Base-by-base conservation (phyloP, 2,329 filamentous ascomycete genomes). In the Curvularia hawaiiensis region DNA sequence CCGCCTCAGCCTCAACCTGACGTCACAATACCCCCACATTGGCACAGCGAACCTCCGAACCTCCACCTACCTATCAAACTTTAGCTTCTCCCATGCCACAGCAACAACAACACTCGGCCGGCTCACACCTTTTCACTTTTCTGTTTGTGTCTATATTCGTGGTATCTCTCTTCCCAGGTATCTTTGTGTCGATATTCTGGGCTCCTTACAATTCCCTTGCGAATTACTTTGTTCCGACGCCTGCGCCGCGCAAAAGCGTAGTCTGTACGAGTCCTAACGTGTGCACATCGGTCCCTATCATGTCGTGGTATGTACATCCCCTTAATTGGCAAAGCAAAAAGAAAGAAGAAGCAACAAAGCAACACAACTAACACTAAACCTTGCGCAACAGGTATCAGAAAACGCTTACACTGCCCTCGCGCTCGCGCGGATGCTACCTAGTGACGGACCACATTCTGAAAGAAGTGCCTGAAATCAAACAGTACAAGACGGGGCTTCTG, bases 341-440 rank as follows among this genome's bases (percentile, higher is more conserved):
- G 3, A 50, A 41, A 44, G 43, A 41, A 44, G 43, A 14, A 30
- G 10, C 6, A 31, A 40, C 3, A 16, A 35, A 8, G 14, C 5
- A 35, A 35, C 4, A 35, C 14, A n/a, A 5, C 33, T 35, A 35
- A 35, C 12, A n/a, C 4, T 2, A 1, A 4, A 4, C 14, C 33
- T 35, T 7, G 16, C 4, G 5, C 5, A 10, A 14, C 16, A 7
- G 74, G 72, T 86, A 84, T 68, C 94, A 97, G 79, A 97, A 95
- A 77, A 85, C 88, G 50, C 88, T 98, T 79, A 86, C 87, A 1
- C 88, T 98, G 14, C 91, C 92, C 50, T 74, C 90, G 20, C 85
- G 86, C 73, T 85, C 88, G 44, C 88, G 93, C 59, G 95, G 95
- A 75, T 91, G 88, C 52, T 97, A 97, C 80, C 90, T 98, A 58